Evolutionary conservation across 1,284 basidiomycete genomes (phyloP).

Genomic region (Puccinia polysora): DNA sequence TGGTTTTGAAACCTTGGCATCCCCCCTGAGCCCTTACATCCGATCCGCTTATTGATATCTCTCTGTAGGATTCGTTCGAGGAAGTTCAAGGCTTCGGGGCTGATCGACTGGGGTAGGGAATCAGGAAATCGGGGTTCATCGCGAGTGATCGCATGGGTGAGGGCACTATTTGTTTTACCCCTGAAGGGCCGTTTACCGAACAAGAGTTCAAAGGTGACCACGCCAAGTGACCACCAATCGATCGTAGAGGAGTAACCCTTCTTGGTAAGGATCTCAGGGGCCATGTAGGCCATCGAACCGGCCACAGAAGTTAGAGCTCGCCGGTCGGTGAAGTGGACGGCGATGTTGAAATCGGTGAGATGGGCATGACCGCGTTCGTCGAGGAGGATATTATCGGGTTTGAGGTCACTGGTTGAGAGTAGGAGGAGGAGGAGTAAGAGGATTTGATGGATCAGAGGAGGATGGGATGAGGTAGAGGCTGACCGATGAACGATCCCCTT

Average conservation of each 20-base stretch:
- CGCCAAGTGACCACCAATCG: conserved; percentile 94
- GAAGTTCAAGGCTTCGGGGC: conserved; percentile 32
- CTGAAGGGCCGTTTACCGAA: conserved; percentile 88
- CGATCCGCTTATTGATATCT: conserved; percentile 73
- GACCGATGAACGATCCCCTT: conserved; percentile 91
- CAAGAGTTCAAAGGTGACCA: conserved; percentile 83
- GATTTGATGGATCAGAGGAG: background rate
- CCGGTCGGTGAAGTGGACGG: conserved; percentile 87
- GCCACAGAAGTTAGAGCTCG: conserved; percentile 83
- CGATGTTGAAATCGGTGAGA: conserved; percentile 96
- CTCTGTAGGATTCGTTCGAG: conserved; percentile 69
- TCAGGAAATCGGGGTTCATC: conserved; percentile 41
- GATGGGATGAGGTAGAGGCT: conserved; percentile 48
- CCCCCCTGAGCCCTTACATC: conserved; percentile 72
- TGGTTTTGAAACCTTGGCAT: conserved; percentile 39
- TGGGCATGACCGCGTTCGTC: conserved; percentile 90
- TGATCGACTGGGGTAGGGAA: conserved; percentile 18
- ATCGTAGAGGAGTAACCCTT: conserved; percentile 73
- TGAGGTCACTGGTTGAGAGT: conserved; percentile 66
- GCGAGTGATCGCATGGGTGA: conserved; percentile 77
- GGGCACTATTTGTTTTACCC: conserved; percentile 79
- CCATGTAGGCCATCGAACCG: conserved; percentile 98
- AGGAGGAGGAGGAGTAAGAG: background rate
- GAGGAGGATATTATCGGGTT: conserved; percentile 93
- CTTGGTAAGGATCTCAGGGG: conserved; percentile 51